These are phyloP conservation scores for Allium sativum DNA, from an alignment of 106 monocot species.

Conservation along the genomic window DNA sequence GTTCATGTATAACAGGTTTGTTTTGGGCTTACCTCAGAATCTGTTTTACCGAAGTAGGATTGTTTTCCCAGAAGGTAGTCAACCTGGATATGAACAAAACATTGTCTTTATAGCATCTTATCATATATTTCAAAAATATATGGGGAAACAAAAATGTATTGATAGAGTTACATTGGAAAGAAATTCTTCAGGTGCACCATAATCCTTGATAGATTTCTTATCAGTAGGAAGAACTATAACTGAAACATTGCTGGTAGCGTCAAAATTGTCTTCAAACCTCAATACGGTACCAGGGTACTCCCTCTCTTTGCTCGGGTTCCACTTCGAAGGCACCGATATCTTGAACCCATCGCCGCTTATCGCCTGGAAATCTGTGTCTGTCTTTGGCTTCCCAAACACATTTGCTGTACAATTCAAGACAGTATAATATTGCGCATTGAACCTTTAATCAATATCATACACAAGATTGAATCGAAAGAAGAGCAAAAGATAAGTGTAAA, in stretches of 20 bases:
- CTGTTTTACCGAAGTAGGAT: slow-evolving; percentile 64
- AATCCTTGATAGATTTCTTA: slow-evolving; percentile 87
- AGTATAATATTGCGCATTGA: neutral
- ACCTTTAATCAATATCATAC: no score
- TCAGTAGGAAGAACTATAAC: slow-evolving; percentile 50
- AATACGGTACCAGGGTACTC: slow-evolving; percentile 91
- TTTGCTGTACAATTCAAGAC: slow-evolving; percentile 40
- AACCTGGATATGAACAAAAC: slow-evolving; percentile 34
- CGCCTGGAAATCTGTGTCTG: slow-evolving; percentile 67
- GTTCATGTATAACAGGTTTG: no score
- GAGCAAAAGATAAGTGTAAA: neutral
- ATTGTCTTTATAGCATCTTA: no score
- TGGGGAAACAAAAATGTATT: neutral
- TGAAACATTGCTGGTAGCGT: slow-evolving; percentile 57
- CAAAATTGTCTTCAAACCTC: slow-evolving; percentile 88
- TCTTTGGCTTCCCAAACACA: slow-evolving; percentile 85
- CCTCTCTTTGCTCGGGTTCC: slow-evolving; percentile 88
- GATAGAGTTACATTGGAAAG: slow-evolving; percentile 39
- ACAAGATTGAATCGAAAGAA: neutral
- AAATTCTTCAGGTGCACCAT: slow-evolving; percentile 73
- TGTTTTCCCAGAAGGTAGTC: slow-evolving; percentile 85
- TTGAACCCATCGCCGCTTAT: slow-evolving; percentile 70
- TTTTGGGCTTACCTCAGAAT: slow-evolving; percentile 50
- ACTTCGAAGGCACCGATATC: slow-evolving; percentile 71
- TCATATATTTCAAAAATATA: no score